Base-by-base conservation (phyloP, 2,329 filamentous ascomycete species). In the Chaetomiaceae sp. region DNA sequence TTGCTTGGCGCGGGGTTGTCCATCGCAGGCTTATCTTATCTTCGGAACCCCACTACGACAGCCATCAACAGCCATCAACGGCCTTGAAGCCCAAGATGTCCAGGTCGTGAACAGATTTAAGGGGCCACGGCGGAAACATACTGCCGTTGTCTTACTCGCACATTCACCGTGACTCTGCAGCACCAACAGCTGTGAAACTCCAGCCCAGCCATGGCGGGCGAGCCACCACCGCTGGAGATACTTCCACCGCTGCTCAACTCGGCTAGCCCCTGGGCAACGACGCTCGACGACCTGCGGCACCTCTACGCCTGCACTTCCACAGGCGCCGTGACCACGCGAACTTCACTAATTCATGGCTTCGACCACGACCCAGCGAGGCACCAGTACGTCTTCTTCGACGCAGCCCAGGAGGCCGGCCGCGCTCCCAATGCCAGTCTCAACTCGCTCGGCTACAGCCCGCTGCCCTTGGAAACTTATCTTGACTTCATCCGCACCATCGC, bases 301-400 rank as follows among this genome's bases (percentile, higher is more conserved):
- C 75, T 90, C 6, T 85, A 85, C 59, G 61, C 68, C 24, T 81
- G 72, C 40, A 69, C 75, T 0, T 68, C 76, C 43, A 88, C 82
- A 0, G 86, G 86, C 49, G 86, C 84, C 12, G 77, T 90, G 26
- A 90, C 86, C 1, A 86, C 81, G 2, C 74, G 86, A 11, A 91
- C 86, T 1, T 79, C 79, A 3, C 72, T 87, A 6, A 63, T 85
- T 14, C 52, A 68, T 8, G 83, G 82, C 33, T 90, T 88, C 60
- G 60, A 69, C 1, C 82, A 89, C 60, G 68, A 85, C 53, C 62
- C 74, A 2, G 54, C 59, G 0, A 62, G 74, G 1, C 83, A 90
- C 60, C 81, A 83, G 58, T 84, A 81, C 53, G 66, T 75, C 2
- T 84, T 88, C 62, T 86, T 86, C 62, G 68, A 79, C 39, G 12